These are phyloP conservation scores for Westerdykella aurantiaca DNA, from an alignment of 2,329 filamentous ascomycete species.

Conservation along the genomic window DNA sequence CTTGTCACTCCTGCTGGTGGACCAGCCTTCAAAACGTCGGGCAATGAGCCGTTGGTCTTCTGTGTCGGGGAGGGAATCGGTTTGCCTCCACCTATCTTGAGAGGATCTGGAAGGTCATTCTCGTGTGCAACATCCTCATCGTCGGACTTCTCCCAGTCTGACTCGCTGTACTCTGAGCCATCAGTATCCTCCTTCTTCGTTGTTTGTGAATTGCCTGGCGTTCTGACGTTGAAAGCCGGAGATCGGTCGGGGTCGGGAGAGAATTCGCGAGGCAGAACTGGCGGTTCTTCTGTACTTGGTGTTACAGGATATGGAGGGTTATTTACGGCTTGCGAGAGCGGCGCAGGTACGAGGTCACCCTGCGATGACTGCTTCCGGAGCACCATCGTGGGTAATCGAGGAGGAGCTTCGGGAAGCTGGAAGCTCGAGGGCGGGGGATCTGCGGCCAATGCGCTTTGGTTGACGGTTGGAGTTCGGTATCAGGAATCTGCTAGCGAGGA, in stretches of 20 bases:
- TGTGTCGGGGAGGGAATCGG: slow-evolving; percentile 12
- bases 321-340: slow-evolving; percentile 33
- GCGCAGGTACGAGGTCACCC: slow-evolving; percentile 36
- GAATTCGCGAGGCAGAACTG: slow-evolving; percentile 21
- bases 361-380: slow-evolving; percentile 39
- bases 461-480: neutral
- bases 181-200: slow-evolving; percentile 15
- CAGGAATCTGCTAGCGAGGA: neutral
- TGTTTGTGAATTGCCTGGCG: slow-evolving; percentile 22
- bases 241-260: slow-evolving; percentile 32
- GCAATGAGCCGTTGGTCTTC: slow-evolving; percentile 14
- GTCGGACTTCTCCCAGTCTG: slow-evolving; percentile 35
- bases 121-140: slow-evolving; percentile 29
- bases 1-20: slow-evolving; percentile 28
- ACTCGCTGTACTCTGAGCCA: slow-evolving; percentile 27
- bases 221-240: slow-evolving; percentile 38
- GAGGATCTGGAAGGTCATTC: slow-evolving; percentile 26
- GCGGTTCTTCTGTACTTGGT: slow-evolving; percentile 31
- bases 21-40: slow-evolving; percentile 27
- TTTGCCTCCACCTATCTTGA: slow-evolving; percentile 34
- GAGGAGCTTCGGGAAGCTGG: slow-evolving; percentile 1
- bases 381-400: slow-evolving; percentile 34
- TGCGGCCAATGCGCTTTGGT: neutral
- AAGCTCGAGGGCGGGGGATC: neutral
- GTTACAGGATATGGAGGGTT: slow-evolving; percentile 44